phyloP scores from a whole-genome alignment of 2,329 filamentous ascomycete species.

The Trichoderma sp. region DNA sequence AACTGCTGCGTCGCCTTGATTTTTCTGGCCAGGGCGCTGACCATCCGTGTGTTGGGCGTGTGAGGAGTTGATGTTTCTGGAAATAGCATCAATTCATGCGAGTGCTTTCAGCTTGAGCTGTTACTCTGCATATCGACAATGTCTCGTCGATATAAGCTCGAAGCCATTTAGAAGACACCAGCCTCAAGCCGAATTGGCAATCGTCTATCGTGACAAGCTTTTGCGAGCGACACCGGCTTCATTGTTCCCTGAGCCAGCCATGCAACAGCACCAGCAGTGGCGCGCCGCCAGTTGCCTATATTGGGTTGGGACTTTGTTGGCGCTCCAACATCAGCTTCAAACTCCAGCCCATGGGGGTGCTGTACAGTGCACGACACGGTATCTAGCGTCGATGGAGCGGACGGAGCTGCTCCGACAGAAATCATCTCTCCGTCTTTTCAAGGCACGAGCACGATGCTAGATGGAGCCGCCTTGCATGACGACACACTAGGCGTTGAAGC shows the following conservation, averaged over 20 bases:
- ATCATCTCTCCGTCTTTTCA: neutral
- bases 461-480: slow-evolving; percentile 4
- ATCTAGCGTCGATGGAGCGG: neutral
- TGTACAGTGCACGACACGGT: slow-evolving; percentile 12
- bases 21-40: neutral
- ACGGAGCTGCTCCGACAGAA: neutral
- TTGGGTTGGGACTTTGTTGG: neutral
- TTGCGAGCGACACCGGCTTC: neutral
- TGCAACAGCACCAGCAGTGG: neutral
- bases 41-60: neutral
- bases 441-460: neutral
- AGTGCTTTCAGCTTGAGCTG: neutral
- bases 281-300: neutral
- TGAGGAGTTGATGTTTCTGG: neutral
- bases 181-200: neutral
- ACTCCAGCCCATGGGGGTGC: neutral
- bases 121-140: neutral
- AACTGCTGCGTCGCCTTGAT: neutral
- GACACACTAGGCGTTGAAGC: neutral
- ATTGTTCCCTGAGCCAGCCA: neutral
- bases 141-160: neutral
- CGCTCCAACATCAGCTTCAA: neutral
- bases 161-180: neutral
- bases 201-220: neutral
- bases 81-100: neutral